A percentile compares a stretch with the other conserved stretches of the same genome.
These are phyloP conservation scores for Cryomyces minteri DNA, from an alignment of 495 filamentous ascomycete genomes.

Conservation along the genomic window DNA sequence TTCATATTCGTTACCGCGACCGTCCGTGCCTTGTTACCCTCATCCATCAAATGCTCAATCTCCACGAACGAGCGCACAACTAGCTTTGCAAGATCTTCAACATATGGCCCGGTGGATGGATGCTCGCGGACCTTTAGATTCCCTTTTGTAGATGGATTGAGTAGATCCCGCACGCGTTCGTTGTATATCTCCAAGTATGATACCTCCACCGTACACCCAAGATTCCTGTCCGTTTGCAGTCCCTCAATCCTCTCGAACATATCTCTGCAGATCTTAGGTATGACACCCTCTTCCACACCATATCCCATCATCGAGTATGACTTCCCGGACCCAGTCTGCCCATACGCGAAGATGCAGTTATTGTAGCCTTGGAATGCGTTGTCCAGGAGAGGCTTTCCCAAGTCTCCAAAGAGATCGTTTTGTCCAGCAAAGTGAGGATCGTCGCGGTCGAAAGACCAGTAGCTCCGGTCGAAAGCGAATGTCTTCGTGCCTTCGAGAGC, in stretches of 20 bases:
- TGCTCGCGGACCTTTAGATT: constrained; percentile 96
- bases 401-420: constrained; percentile 68
- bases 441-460: constrained; percentile 87
- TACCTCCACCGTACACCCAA: constrained; percentile 87
- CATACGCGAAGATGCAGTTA: constrained; percentile 99
- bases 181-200: constrained; percentile 99
- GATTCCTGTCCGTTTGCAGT: constrained; percentile 49
- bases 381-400: constrained; percentile 82
- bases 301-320: constrained; percentile 99
- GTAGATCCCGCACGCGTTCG: constrained; percentile 85
- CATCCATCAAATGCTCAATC: constrained; percentile 96
- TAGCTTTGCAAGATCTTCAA: constrained; percentile 91
- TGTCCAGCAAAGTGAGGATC: constrained; percentile 79
- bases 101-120: constrained; percentile 91
- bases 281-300: constrained; percentile 88
- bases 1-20: constrained; percentile 99
- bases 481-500: constrained; percentile 62
- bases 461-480: constrained; percentile 92
- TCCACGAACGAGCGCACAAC: constrained; percentile 94
- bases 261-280: constrained; percentile 91
- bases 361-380: constrained; percentile 99
- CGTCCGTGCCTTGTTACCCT: constrained; percentile 95
- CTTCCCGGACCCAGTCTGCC: constrained; percentile 96
- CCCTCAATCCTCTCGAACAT: constrained; percentile 79
- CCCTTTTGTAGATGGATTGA: constrained; percentile 92